Evolutionary conservation across 192 early-diverging fungal species (phyloP).

Genomic region (Coemansia guatemalensis): DNA sequence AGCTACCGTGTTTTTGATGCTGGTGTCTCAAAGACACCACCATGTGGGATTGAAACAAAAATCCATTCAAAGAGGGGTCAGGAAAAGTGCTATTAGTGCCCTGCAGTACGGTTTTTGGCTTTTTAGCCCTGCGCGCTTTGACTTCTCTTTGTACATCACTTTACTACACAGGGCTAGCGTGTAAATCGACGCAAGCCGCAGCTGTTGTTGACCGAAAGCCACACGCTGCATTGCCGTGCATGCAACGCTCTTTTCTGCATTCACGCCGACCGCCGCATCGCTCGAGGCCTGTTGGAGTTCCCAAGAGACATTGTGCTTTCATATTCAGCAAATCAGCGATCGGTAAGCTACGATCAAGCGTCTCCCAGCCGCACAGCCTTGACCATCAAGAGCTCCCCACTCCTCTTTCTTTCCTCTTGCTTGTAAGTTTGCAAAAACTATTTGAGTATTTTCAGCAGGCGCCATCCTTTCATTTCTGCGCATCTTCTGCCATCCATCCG

Average conservation of each 20-base stretch:
- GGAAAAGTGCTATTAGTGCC: no score
- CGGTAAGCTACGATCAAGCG: neutral
- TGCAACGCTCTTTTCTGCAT: neutral
- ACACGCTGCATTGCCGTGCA: slow-evolving; percentile 18
- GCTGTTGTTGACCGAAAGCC: neutral
- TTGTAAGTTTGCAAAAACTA: neutral
- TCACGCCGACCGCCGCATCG: no score
- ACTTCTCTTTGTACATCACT: no score
- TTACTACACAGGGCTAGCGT: no score
- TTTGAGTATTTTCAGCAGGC: slow-evolving; percentile 4
- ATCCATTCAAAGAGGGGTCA: neutral
- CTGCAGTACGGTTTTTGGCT: no score
- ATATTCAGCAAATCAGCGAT: slow-evolving; percentile 8
- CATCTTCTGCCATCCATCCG: neutral
- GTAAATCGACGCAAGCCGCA: no score
- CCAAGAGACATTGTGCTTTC: neutral
- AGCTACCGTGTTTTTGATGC: no score
- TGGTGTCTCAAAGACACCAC: no score
- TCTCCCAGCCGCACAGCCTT: no score
- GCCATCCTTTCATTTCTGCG: neutral
- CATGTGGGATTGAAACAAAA: no score
- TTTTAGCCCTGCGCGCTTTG: no score
- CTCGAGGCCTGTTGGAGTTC: slow-evolving; percentile 1
- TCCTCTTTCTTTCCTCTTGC: slow-evolving; percentile 3
- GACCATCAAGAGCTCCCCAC: neutral